Percentiles rank a stretch among this genome's conserved stretches.
These are phyloP conservation scores for Hyphodiscus sp. DNA, from an alignment of 2,329 filamentous ascomycete genomes.

Conservation along the genomic window DNA sequence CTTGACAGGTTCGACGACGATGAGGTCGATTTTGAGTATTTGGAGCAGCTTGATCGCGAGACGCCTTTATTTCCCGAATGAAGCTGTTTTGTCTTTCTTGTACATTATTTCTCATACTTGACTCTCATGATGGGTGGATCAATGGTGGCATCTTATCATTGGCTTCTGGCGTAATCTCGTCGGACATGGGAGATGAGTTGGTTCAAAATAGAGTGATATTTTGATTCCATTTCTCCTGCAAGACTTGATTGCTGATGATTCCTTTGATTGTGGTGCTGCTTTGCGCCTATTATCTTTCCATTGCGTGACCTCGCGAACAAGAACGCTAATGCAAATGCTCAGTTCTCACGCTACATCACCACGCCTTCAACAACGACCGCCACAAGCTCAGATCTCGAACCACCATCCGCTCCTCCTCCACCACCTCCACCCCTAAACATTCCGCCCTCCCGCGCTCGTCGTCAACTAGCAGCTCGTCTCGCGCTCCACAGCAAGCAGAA, in stretches of 20 bases:
- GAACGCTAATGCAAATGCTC: slow-evolving; percentile 2
- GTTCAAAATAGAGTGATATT: slow-evolving; percentile 11
- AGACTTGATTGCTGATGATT: slow-evolving; percentile 15
- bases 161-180: slow-evolving; percentile 14
- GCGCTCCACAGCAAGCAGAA: slow-evolving; percentile 64
- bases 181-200: slow-evolving; percentile 18
- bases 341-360: slow-evolving; percentile 32
- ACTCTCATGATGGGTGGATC: neutral
- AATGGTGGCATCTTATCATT: slow-evolving; percentile 8
- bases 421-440: slow-evolving; percentile 79
- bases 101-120: slow-evolving; percentile 20
- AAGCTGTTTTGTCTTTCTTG: slow-evolving; percentile 39
- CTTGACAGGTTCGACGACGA: slow-evolving; percentile 31
- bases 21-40: slow-evolving; percentile 32
- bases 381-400: slow-evolving; percentile 37
- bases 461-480: slow-evolving; percentile 84
- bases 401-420: slow-evolving; percentile 54
- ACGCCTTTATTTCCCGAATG: slow-evolving; percentile 32
- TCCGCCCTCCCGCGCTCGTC: slow-evolving; percentile 76
- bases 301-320: slow-evolving; percentile 4
- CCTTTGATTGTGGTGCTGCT: slow-evolving; percentile 1
- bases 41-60: slow-evolving; percentile 32
- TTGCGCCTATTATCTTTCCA: slow-evolving; percentile 7
- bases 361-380: slow-evolving; percentile 28
- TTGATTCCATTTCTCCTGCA: slow-evolving; percentile 16